A percentile compares a stretch with the other conserved stretches of the same genome.
These are phyloP conservation scores for Arthromyces matolae DNA, from an alignment of 768 basidiomycete genomes.

Conservation along the genomic window DNA sequence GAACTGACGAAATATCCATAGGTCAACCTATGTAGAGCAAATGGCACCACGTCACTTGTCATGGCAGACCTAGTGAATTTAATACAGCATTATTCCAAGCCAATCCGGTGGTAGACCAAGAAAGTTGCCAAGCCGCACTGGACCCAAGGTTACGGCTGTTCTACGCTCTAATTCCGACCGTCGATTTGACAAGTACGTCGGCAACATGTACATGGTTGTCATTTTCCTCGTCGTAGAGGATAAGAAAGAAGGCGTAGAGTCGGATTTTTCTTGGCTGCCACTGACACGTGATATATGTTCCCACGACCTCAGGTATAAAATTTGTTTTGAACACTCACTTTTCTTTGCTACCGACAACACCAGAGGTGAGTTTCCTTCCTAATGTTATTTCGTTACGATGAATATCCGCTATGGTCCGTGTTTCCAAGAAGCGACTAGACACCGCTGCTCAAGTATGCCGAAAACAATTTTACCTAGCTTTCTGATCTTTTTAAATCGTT, in stretches of 20 bases:
- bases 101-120: too few relatives aligned
- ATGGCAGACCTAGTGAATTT: background rate
- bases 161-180: too few relatives aligned
- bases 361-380: constrained; percentile 4
- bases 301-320: constrained; percentile 12
- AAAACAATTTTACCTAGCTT: constrained; percentile 74
- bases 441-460: constrained; percentile 73
- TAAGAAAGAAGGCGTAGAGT: too few relatives aligned
- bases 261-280: too few relatives aligned
- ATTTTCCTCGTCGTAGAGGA: too few relatives aligned
- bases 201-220: too few relatives aligned
- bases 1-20: background rate
- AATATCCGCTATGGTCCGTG: constrained; percentile 88
- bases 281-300: constrained; percentile 3
- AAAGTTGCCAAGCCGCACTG: too few relatives aligned
- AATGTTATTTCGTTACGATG: constrained; percentile 46
- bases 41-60: background rate
- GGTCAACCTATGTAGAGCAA: background rate
- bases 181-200: too few relatives aligned
- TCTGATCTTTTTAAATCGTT: constrained; percentile 55
- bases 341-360: background rate
- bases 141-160: too few relatives aligned
- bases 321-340: background rate
- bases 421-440: constrained; percentile 91
- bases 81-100: too few relatives aligned